Conservation (phyloP, 2,329 filamentous ascomycete species). For the Plenodomus biglobosus region DNA sequence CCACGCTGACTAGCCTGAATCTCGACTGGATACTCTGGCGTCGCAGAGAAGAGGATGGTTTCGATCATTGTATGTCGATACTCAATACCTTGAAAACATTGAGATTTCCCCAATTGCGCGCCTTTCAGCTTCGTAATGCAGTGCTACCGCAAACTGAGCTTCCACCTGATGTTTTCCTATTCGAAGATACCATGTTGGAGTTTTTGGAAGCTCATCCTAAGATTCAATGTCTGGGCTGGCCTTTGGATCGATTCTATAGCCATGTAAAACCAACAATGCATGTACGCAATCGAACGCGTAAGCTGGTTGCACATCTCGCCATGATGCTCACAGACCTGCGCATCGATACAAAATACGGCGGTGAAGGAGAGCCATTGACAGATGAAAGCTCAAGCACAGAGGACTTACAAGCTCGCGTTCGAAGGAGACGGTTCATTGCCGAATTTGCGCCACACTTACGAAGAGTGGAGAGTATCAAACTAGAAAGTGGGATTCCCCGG, state of each 20-base stretch:
- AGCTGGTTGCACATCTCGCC: slow-evolving; percentile 45
- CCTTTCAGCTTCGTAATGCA: slow-evolving; percentile 52
- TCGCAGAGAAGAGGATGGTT: slow-evolving; percentile 13
- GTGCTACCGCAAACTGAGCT: slow-evolving; percentile 43
- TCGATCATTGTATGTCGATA: slow-evolving; percentile 12
- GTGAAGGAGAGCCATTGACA: slow-evolving; percentile 34
- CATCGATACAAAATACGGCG: slow-evolving; percentile 43
- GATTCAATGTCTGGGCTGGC: slow-evolving; percentile 51
- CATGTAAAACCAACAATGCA: slow-evolving; percentile 27
- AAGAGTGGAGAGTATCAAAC: slow-evolving; percentile 48
- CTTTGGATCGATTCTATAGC: slow-evolving; percentile 50
- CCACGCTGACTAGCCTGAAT: slow-evolving; percentile 37
- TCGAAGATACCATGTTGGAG: slow-evolving; percentile 42
- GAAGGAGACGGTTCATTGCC: slow-evolving; percentile 45
- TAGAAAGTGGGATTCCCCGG: slow-evolving; percentile 51
- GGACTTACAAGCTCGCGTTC: slow-evolving; percentile 23
- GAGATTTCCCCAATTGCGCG: slow-evolving; percentile 48
- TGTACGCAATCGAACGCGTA: slow-evolving; percentile 23
- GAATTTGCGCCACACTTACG: slow-evolving; percentile 48
- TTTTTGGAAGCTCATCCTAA: slow-evolving; percentile 51
- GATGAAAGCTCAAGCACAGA: slow-evolving; percentile 23
- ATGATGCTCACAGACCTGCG: slow-evolving; percentile 47
- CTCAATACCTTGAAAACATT: slow-evolving; percentile 37
- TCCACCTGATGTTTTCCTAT: slow-evolving; percentile 42
- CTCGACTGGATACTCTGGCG: slow-evolving; percentile 43